Conservation (phyloP, 1,284 basidiomycete species). For the Puccinia novopanici region DNA sequence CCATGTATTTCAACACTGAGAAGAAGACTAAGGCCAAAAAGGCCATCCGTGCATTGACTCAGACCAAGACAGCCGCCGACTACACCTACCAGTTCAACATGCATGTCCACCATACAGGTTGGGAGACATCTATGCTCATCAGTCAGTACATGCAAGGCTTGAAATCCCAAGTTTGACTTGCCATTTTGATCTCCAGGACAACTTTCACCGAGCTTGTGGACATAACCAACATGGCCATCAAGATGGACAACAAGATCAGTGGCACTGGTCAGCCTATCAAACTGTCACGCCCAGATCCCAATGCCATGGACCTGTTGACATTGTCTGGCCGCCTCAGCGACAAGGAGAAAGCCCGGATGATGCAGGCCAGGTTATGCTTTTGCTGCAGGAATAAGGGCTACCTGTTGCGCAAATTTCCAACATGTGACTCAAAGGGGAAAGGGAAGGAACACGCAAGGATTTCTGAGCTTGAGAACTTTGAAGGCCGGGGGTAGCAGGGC, state of each 20-base stretch:
- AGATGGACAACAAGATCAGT: constrained; percentile 15
- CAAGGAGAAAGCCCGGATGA: neutral
- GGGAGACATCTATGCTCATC: neutral
- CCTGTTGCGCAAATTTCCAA: neutral
- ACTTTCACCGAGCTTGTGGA: neutral
- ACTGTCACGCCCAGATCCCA: neutral
- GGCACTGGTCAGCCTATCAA: neutral
- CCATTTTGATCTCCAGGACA: neutral
- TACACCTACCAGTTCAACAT: constrained; percentile 28
- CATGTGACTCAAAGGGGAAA: neutral
- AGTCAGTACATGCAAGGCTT: neutral
- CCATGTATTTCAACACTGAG: neutral
- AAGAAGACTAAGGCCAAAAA: neutral
- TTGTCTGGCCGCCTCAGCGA: neutral
- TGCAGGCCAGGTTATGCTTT: neutral
- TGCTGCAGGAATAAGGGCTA: neutral
- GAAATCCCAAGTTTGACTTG: neutral
- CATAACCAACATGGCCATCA: neutral
- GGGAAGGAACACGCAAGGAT: neutral
- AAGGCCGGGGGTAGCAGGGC: neutral
- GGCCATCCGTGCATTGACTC: neutral
- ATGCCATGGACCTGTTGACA: neutral
- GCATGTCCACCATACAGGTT: neutral
- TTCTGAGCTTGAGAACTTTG: neutral
- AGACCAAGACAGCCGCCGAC: neutral